Base-by-base conservation (phyloP, 2,329 filamentous ascomycete genomes). In the Nemania sp. region DNA sequence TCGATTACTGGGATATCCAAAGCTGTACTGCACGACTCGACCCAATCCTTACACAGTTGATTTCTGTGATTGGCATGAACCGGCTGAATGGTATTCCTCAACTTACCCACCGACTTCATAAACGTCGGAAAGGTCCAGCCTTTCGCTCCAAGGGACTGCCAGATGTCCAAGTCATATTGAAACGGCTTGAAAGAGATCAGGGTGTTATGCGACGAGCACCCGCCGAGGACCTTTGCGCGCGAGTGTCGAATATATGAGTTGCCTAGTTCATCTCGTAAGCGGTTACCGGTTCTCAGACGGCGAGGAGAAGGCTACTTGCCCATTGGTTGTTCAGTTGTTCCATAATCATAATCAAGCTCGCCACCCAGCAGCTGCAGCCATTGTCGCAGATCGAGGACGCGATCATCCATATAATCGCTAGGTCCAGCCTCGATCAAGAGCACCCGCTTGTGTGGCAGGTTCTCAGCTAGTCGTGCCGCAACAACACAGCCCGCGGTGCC, bases 181-280 rank as follows among this genome's bases (percentile, higher is more conserved):
- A 96, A 96, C 7, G 92, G 91, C 25, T 92, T 87, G 85, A 96
- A 96, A 17, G 90, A 95, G 76, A 97, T 96, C 70, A 96, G 82
- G 18, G 92, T 96, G 79, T 97, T 97, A 83, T 96, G 92, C 61
- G 90, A 94, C 46, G 92, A 96, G 82, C 92, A 97, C 67, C 92
- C 92, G 68, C 92, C 92, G 32, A 97, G 84, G 40, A 97, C 92
- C 81, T 96, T 96, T 65, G 92, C 92, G 64, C 92, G 89, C 13
- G 92, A 96, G 80, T 96, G 92, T 66, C 92, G 88, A 79, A 97
- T 96, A 79, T 92, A 85, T 58, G 90, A 95, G 81, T 97, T 97
- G 73, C 92, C 91, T 85, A 77, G 53, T 54, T 15, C 17, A 52
- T 59, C 51, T 67, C 66, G 78, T 68, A 64, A 66, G 60, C 62